phyloP scores from a whole-genome alignment of 768 basidiomycete species.

The Cystofilobasidium bisporidii region DNA sequence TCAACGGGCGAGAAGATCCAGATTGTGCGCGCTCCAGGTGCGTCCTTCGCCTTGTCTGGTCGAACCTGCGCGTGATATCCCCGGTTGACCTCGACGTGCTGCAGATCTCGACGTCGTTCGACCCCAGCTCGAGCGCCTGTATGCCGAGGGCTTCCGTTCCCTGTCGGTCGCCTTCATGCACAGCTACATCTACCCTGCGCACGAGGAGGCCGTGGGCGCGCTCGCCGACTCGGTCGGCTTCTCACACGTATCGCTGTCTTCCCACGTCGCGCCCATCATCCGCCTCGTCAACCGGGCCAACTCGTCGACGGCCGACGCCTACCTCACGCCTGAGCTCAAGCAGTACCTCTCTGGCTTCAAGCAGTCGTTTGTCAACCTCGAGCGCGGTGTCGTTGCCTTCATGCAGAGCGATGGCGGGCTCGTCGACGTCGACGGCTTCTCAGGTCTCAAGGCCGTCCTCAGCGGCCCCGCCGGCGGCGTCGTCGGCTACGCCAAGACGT shows the following conservation, averaged over 20 bases:
- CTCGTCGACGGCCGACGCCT: conserved; percentile 35
- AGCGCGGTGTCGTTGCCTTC: background rate
- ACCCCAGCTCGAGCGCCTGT: conserved; percentile 1
- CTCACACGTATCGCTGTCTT: conserved; percentile 20
- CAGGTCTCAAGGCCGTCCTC: no score
- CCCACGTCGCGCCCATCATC: conserved; percentile 29
- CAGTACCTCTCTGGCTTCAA: conserved; percentile 17
- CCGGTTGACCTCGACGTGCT: no score
- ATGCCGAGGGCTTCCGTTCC: conserved; percentile 11
- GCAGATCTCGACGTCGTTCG: conserved; percentile 12
- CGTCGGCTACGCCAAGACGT: no score
- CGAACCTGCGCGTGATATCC: no score
- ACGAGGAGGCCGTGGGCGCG: conserved; percentile 29
- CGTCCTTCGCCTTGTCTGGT: conserved; percentile 29
- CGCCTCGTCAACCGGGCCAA: conserved; percentile 36
- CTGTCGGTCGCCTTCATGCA: conserved; percentile 19
- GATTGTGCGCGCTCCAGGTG: conserved; percentile 49
- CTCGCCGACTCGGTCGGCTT: conserved; percentile 32
- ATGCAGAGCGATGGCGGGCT: no score
- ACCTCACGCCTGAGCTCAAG: conserved; percentile 32
- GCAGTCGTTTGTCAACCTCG: background rate
- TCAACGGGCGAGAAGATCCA: conserved; percentile 9
- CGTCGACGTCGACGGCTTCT: no score
- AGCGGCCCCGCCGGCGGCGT: no score
- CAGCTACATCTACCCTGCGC: conserved; percentile 53